phyloP scores from a whole-genome alignment of 345 rosid genomes.

The Brassica cretica region DNA sequence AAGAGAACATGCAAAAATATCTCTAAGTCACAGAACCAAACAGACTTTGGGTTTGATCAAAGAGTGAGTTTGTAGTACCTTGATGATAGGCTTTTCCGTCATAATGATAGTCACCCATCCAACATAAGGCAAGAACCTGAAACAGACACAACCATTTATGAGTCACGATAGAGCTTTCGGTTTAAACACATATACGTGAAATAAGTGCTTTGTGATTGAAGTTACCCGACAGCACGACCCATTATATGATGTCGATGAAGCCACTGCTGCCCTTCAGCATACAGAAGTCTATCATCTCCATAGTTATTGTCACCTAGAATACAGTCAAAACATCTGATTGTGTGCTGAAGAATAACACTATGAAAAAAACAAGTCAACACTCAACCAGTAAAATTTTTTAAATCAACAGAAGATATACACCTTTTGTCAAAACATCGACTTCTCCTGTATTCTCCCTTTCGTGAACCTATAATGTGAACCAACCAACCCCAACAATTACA shows the following conservation, averaged over 20 bases:
- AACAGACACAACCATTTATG: constrained; percentile 8
- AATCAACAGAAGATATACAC: constrained; percentile 41
- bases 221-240: constrained; percentile 93
- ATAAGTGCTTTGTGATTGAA: neutral
- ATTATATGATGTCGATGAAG: constrained; percentile 79
- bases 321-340: neutral
- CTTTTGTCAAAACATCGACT: constrained; percentile 97
- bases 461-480: constrained; percentile 62
- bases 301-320: constrained; percentile 72
- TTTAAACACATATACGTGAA: neutral
- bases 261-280: constrained; percentile 88
- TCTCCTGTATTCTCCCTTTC: constrained; percentile 82
- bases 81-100: constrained; percentile 91
- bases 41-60: neutral
- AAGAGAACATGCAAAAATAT: constrained; percentile 11
- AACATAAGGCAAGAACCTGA: constrained; percentile 82
- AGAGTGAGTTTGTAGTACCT: constrained; percentile 46
- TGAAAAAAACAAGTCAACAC: neutral
- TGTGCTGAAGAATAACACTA: neutral
- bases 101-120: constrained; percentile 96
- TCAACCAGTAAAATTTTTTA: neutral
- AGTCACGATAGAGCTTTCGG: neutral
- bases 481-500: neutral
- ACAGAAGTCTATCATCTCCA: constrained; percentile 77
- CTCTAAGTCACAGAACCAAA: neutral